Percentiles rank a stretch among this genome's conserved stretches.
phyloP scores from a whole-genome alignment of 768 basidiomycete species.

The Pisolithus orientalis region DNA sequence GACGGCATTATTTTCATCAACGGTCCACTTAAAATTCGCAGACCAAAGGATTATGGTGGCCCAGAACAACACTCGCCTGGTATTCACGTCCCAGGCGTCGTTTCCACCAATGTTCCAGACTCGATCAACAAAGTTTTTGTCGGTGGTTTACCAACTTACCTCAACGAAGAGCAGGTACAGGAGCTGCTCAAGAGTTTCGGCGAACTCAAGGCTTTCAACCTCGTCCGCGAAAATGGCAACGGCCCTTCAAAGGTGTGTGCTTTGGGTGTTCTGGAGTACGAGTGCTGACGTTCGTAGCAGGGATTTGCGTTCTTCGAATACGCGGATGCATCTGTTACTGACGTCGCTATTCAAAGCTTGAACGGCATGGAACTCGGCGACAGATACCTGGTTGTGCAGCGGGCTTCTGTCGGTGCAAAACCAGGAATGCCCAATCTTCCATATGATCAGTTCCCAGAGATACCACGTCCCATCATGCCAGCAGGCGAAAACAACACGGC shows the following conservation, averaged over 20 bases:
- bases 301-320: slow-evolving; percentile 99
- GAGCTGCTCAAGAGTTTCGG: slow-evolving; percentile 96
- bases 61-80: slow-evolving; percentile 54
- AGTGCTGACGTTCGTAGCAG: slow-evolving; percentile 34
- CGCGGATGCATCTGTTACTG: slow-evolving; percentile 81
- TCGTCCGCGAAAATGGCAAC: slow-evolving; percentile 90
- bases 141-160: slow-evolving; percentile 90
- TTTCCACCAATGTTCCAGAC: slow-evolving; percentile 96
- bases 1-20: slow-evolving; percentile 96
- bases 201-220: slow-evolving; percentile 95
- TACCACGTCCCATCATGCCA: slow-evolving; percentile 84
- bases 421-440: slow-evolving; percentile 61
- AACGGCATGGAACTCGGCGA: slow-evolving; percentile 99
- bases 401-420: slow-evolving; percentile 91
- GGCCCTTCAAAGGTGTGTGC: slow-evolving; percentile 75
- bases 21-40: slow-evolving; percentile 92
- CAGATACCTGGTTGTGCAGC: slow-evolving; percentile 90
- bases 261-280: not conserved
- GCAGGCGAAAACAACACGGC: slow-evolving; percentile 57
- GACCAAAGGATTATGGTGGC: slow-evolving; percentile 96
- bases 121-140: slow-evolving; percentile 98
- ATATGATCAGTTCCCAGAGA: slow-evolving; percentile 75
- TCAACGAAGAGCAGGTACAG: slow-evolving; percentile 98
- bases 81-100: slow-evolving; percentile 87
- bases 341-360: slow-evolving; percentile 91